Conservation (phyloP, 202 grass and related monocot species). For the Cymbopogon flexuosus region DNA sequence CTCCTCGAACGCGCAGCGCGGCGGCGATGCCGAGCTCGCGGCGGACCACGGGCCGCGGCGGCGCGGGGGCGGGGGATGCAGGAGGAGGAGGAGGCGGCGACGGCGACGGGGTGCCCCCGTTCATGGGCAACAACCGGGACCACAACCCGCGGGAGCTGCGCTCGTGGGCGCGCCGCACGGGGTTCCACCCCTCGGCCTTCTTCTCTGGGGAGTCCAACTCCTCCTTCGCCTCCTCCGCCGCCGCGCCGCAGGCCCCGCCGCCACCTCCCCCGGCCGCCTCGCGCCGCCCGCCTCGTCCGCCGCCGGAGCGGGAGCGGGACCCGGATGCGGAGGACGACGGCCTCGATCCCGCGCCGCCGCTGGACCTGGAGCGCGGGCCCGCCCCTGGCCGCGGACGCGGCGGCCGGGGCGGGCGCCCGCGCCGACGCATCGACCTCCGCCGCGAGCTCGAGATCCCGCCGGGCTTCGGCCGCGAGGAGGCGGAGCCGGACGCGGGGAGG, state of each 20-base stretch:
- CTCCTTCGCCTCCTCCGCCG: slow-evolving; percentile 1
- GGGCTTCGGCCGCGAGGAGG: slow-evolving; percentile 30
- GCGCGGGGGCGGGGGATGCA: background rate
- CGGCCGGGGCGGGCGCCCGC: background rate
- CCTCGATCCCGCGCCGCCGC: slow-evolving; percentile 4
- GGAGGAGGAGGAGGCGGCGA: background rate
- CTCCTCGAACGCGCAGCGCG: background rate
- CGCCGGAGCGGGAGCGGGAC: background rate
- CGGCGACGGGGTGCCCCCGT: slow-evolving; percentile 52
- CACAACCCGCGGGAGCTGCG: slow-evolving; percentile 71
- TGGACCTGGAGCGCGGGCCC: slow-evolving; percentile 41
- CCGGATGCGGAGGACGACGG: background rate
- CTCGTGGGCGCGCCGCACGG: slow-evolving; percentile 84
- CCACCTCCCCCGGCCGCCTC: slow-evolving; percentile 1
- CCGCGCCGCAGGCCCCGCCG: background rate
- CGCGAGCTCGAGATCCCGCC: slow-evolving; percentile 54
- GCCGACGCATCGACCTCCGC: slow-evolving; percentile 35
- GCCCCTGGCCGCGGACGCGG: background rate
- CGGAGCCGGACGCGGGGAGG: background rate
- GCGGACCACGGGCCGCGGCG: slow-evolving; percentile 37
- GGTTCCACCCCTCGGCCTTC: slow-evolving; percentile 54
- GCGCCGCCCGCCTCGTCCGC: slow-evolving; percentile 27
- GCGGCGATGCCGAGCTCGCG: slow-evolving; percentile 43
- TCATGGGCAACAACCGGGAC: slow-evolving; percentile 56
- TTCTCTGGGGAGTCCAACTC: slow-evolving; percentile 62